Evolutionary conservation across 1,139 yeast genomes (phyloP).

Genomic region (Arxiozyma slooffiae): DNA sequence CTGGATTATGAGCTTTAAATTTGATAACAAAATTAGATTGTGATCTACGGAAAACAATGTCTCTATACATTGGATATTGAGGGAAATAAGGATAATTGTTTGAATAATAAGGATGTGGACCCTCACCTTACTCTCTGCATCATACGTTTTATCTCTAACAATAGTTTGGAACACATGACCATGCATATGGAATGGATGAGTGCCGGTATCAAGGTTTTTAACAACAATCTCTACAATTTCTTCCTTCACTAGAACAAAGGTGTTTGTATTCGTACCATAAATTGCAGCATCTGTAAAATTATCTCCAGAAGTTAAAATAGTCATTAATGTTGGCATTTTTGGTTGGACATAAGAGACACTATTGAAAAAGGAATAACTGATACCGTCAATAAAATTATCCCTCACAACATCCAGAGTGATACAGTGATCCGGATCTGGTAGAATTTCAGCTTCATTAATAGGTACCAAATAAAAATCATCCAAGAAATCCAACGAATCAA

Average conservation of each 20-base stretch:
- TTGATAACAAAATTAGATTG: slow-evolving; percentile 63
- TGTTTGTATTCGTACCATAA: slow-evolving; percentile 74
- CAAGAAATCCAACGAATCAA: slow-evolving; percentile 40
- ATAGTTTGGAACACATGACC: slow-evolving; percentile 70
- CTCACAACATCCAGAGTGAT: slow-evolving; percentile 59
- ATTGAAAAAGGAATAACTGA: slow-evolving; percentile 86
- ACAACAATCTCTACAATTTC: slow-evolving; percentile 59
- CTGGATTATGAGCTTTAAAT: slow-evolving; percentile 76
- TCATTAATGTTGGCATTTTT: slow-evolving; percentile 68
- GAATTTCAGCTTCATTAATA: slow-evolving; percentile 38
- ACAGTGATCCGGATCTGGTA: slow-evolving; percentile 57
- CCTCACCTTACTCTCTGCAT: slow-evolving; percentile 36
- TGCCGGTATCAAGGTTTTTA: slow-evolving; percentile 66
- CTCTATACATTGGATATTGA: slow-evolving; percentile 59
- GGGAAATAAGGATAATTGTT: slow-evolving; percentile 48
- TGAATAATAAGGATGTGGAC: slow-evolving; percentile 42
- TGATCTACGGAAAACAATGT: slow-evolving; percentile 54
- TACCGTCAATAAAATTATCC: slow-evolving; percentile 74
- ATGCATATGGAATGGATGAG: slow-evolving; percentile 83
- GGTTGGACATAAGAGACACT: slow-evolving; percentile 68
- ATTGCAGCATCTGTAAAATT: slow-evolving; percentile 44
- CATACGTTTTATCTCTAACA: slow-evolving; percentile 44
- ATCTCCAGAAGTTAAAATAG: slow-evolving; percentile 65
- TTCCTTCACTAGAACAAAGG: slow-evolving; percentile 60
- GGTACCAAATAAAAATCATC: slow-evolving; percentile 67